Evolutionary conservation across 257 asterid species (phyloP).

Genomic region (Salvia miltiorrhiza): DNA sequence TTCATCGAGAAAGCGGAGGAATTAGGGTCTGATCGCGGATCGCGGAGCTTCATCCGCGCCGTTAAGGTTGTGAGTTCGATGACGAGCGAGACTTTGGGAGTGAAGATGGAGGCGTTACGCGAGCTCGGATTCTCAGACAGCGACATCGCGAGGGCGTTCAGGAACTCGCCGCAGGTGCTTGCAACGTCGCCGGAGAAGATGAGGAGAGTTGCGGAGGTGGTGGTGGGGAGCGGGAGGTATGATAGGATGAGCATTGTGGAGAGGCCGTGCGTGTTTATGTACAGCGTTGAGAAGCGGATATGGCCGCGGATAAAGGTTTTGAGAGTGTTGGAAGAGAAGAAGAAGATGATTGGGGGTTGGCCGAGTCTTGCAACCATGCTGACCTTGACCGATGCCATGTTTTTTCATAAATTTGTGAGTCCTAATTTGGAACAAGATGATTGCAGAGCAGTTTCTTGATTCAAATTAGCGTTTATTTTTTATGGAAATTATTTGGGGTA

Average conservation of each 20-base stretch:
- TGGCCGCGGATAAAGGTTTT: constrained; percentile 19
- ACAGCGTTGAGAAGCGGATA: constrained; percentile 22
- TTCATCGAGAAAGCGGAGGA: constrained; percentile 24
- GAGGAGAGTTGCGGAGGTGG: constrained; percentile 10
- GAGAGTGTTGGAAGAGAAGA: constrained; percentile 15
- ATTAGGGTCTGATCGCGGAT: constrained; percentile 15
- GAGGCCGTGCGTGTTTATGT: neutral
- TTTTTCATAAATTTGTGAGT: constrained; percentile 17
- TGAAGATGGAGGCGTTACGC: constrained; percentile 14
- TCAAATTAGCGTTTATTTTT: no score
- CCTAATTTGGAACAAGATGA: constrained; percentile 13
- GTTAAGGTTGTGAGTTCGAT: constrained; percentile 17
- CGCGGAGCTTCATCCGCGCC: constrained; percentile 11
- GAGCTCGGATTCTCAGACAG: constrained; percentile 21
- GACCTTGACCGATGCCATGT: neutral
- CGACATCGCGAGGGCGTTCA: constrained; percentile 17
- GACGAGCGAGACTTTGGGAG: constrained; percentile 18
- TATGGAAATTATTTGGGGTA: no score
- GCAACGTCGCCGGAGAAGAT: constrained; percentile 16
- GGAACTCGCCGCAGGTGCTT: constrained; percentile 7
- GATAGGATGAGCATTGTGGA: constrained; percentile 12
- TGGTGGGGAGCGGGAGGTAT: constrained; percentile 19
- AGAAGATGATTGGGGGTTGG: constrained; percentile 17
- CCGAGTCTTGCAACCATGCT: neutral
- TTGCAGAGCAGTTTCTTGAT: no score